phyloP scores from a whole-genome alignment of 768 basidiomycete genomes.

The Leccinum olivaceopallidum region DNA sequence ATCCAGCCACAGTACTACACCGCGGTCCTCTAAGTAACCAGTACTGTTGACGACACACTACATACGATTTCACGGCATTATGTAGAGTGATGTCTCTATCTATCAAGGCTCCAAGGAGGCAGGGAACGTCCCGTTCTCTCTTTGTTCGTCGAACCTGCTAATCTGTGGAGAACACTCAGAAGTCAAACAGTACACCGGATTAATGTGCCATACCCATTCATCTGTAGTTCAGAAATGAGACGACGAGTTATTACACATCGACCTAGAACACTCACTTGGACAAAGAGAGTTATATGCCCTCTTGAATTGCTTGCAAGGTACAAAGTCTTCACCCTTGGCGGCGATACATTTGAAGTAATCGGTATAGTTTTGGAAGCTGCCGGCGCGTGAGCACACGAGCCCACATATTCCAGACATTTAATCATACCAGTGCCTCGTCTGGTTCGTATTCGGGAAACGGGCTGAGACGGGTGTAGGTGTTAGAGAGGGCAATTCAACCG shows the following conservation, averaged over 20 bases:
- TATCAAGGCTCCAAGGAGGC: conserved; percentile 80
- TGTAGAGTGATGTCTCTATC: conserved; percentile 4
- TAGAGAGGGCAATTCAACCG: conserved; percentile 4
- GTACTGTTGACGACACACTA: conserved; percentile 6
- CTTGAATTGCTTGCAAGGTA: conserved; percentile 99
- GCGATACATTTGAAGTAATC: conserved; percentile 98
- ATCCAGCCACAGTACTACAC: background rate
- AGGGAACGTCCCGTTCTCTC: conserved; percentile 91
- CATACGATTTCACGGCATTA: conserved; percentile 6
- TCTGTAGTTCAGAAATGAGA: conserved; percentile 46
- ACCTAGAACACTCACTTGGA: conserved; percentile 71
- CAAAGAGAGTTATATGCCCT: conserved; percentile 94
- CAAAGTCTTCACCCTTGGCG: conserved; percentile 97
- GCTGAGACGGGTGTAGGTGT: conserved; percentile 43
- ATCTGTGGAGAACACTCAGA: conserved; percentile 47
- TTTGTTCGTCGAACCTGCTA: conserved; percentile 90
- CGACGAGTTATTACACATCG: conserved; percentile 1
- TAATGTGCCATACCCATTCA: conserved; percentile 72
- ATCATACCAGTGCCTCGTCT: conserved; percentile 92
- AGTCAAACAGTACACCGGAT: background rate
- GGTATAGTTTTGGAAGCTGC: conserved; percentile 92
- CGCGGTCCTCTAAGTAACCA: background rate
- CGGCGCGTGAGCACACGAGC: conserved; percentile 1
- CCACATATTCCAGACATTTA: background rate
- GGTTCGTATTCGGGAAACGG: conserved; percentile 89